Conservation (phyloP, 2,329 filamentous ascomycete genomes). For the Thermoascus crustaceus region DNA sequence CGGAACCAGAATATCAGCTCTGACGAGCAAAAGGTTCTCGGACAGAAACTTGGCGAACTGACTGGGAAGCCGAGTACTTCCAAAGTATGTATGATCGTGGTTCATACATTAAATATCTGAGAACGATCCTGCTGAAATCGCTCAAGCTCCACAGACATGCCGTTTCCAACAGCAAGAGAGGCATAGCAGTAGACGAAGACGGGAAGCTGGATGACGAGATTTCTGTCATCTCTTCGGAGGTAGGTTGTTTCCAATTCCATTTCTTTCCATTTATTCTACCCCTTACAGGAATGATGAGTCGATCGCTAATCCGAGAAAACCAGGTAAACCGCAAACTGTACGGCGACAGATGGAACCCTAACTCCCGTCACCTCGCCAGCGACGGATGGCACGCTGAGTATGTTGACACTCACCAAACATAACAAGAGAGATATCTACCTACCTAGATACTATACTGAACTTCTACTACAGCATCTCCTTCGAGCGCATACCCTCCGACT, state of each 20-base stretch:
- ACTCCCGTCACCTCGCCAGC: slow-evolving; percentile 22
- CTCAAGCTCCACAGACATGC: slow-evolving; percentile 26
- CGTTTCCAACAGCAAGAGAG: slow-evolving; percentile 36
- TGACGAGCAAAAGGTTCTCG: slow-evolving; percentile 7
- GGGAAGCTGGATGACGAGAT: slow-evolving; percentile 36
- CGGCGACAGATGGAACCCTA: slow-evolving; percentile 17
- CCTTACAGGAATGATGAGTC: too few species aligned
- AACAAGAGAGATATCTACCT: too few species aligned
- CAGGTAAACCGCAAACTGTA: slow-evolving; percentile 19
- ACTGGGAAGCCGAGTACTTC: slow-evolving; percentile 32
- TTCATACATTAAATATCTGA: too few species aligned
- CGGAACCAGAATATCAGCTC: slow-evolving; percentile 4
- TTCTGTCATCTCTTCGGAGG: slow-evolving; percentile 30
- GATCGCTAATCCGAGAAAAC: background rate
- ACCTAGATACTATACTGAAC: background rate
- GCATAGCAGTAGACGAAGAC: slow-evolving; percentile 18
- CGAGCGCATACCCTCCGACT: slow-evolving; percentile 47
- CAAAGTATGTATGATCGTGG: background rate
- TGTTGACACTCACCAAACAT: too few species aligned
- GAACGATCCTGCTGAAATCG: background rate
- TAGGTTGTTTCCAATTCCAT: too few species aligned
- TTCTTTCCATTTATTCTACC: too few species aligned
- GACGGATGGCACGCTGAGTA: slow-evolving; percentile 32
- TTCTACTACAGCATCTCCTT: slow-evolving; percentile 47
- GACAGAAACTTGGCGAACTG: slow-evolving; percentile 24